Conservation (phyloP, 164 flowering plant species). For the Pachysandra terminalis region DNA sequence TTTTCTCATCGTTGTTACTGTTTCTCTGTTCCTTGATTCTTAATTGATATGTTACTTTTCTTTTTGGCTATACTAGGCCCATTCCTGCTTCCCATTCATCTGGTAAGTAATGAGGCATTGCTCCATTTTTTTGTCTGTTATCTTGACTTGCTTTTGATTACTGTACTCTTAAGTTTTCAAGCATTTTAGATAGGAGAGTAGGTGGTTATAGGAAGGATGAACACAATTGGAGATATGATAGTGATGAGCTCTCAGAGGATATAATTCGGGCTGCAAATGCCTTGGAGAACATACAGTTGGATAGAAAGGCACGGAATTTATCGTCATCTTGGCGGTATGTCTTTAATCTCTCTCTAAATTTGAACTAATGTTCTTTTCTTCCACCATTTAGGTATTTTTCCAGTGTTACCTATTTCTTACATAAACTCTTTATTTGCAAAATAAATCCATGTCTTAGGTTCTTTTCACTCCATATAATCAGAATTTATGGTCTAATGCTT, state of each 20-base stretch:
- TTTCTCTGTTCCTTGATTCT: conserved; percentile 2
- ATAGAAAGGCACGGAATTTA: conserved; percentile 92
- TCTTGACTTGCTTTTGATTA: conserved; percentile 7
- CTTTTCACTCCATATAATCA: not conserved
- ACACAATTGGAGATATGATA: conserved; percentile 86
- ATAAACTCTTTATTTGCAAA: not conserved
- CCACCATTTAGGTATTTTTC: not conserved
- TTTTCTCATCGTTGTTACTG: not conserved
- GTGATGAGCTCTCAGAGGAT: conserved; percentile 77
- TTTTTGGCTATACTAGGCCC: conserved; percentile 48
- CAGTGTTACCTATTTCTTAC: not conserved
- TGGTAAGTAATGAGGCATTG: conserved; percentile 45
- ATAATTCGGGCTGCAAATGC: conserved; percentile 80
- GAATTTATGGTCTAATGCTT: not conserved
- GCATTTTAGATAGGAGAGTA: conserved; percentile 62
- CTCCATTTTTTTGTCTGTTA: not conserved
- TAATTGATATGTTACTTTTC: conserved; percentile 16
- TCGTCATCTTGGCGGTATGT: conserved; percentile 90
- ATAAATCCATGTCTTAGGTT: not conserved
- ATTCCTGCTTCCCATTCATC: conserved; percentile 64
- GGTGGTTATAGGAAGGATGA: conserved; percentile 87
- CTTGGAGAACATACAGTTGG: conserved; percentile 90
- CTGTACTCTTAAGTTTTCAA: conserved; percentile 8
- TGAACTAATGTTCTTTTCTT: not conserved
- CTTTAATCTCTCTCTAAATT: conserved; percentile 1